Evolutionary conservation across 208 protist genomes (phyloP).

Genomic region (Novymonas esmeraldas): DNA sequence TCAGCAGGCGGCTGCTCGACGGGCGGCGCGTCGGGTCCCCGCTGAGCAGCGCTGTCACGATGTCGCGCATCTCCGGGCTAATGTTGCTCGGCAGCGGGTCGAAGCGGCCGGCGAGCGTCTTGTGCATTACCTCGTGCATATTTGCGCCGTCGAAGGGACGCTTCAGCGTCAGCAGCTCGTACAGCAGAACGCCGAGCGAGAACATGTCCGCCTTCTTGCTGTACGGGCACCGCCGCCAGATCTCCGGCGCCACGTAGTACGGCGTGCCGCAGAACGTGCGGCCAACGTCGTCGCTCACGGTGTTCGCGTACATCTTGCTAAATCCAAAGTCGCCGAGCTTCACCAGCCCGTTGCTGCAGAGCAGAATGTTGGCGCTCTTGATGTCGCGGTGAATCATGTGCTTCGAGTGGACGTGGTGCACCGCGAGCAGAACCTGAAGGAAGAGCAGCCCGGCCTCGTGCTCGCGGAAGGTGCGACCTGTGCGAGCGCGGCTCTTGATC

Average conservation of each 20-base stretch:
- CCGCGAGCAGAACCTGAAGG: constrained; percentile 72
- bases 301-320: constrained; percentile 60
- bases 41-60: constrained; percentile 57
- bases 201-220: constrained; percentile 94
- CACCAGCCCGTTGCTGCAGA: constrained; percentile 76
- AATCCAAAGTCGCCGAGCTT: constrained; percentile 92
- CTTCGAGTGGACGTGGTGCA: constrained; percentile 84
- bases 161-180: constrained; percentile 87
- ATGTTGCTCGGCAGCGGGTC: constrained; percentile 53
- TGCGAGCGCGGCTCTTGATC: constrained; percentile 61
- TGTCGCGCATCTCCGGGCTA: constrained; percentile 64
- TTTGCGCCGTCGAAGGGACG: constrained; percentile 78
- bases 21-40: constrained; percentile 60
- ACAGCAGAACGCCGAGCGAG: constrained; percentile 85
- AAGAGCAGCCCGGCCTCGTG: constrained; percentile 76
- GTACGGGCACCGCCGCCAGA: constrained; percentile 92
- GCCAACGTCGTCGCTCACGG: constrained; percentile 56
- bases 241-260: constrained; percentile 93
- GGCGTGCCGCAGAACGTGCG: constrained; percentile 87
- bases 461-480: constrained; percentile 51
- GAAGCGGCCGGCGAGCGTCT: constrained; percentile 58
- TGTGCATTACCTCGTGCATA: constrained; percentile 79
- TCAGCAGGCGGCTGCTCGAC: constrained; percentile 65
- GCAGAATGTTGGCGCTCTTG: constrained; percentile 86
- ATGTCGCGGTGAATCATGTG: constrained; percentile 90